These are phyloP conservation scores for Ophiocordyceps camponoti-leonardi DNA, from an alignment of 2,329 filamentous ascomycete genomes.

Conservation along the genomic window DNA sequence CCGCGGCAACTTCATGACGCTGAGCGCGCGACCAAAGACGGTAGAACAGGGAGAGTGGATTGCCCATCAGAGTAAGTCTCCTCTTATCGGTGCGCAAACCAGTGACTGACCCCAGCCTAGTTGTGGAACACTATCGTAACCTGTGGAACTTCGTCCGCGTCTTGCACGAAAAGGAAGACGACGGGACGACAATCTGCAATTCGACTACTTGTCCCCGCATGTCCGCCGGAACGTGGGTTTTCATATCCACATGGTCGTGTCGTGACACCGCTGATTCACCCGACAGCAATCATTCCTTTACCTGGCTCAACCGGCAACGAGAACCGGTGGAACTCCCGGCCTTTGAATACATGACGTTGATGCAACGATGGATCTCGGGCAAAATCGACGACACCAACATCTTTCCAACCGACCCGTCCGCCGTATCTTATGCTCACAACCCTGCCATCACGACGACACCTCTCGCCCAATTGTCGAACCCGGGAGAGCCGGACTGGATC, in stretches of 20 bases:
- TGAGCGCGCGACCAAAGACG: conserved; percentile 82
- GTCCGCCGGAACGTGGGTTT: conserved; percentile 77
- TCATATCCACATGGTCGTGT: neutral
- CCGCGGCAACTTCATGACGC: conserved; percentile 92
- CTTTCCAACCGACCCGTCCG: conserved; percentile 73
- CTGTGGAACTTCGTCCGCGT: conserved; percentile 80
- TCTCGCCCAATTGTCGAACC: conserved; percentile 43
- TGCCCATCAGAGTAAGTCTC: conserved; percentile 68
- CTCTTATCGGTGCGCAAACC: conserved; percentile 1
- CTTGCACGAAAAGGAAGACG: conserved; percentile 70
- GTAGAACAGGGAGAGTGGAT: conserved; percentile 93
- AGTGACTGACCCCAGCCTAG: conserved; percentile 28
- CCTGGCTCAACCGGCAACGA: conserved; percentile 79
- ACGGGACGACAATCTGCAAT: conserved; percentile 68
- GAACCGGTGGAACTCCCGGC: conserved; percentile 86
- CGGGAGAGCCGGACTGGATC: conserved; percentile 56
- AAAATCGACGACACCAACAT: conserved; percentile 83
- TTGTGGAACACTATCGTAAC: conserved; percentile 83
- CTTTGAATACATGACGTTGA: conserved; percentile 83
- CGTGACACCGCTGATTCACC: neutral
- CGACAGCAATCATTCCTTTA: conserved; percentile 77
- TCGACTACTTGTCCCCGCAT: conserved; percentile 71
- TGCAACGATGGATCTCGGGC: conserved; percentile 93
- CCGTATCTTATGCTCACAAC: conserved; percentile 48
- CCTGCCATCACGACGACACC: conserved; percentile 40